Evolutionary conservation across 202 grass and related monocot species (phyloP).

Genomic region (Schoenoplectus triqueter): DNA sequence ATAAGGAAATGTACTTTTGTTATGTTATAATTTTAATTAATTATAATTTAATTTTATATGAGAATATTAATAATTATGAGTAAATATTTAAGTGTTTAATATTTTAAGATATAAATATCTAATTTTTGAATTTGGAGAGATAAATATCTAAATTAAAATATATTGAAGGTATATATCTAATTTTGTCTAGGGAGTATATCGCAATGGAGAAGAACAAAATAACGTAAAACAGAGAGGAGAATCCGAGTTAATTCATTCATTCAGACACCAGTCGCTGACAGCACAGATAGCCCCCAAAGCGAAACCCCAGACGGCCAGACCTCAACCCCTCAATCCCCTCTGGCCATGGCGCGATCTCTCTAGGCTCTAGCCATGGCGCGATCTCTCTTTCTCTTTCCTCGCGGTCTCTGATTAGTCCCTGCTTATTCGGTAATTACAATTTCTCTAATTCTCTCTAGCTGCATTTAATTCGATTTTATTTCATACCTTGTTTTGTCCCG

Average conservation of each 20-base stretch:
- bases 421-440: background rate
- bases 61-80: no score
- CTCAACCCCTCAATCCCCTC: background rate
- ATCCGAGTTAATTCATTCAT: constrained; percentile 3
- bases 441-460: background rate
- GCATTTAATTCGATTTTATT: constrained; percentile 5
- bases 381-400: constrained; percentile 12
- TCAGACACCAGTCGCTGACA: constrained; percentile 16
- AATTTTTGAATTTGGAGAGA: no score
- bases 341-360: background rate
- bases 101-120: no score
- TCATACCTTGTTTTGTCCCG: background rate
- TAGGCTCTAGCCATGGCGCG: constrained; percentile 3
- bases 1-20: no score
- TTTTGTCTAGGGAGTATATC: background rate
- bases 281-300: constrained; percentile 5
- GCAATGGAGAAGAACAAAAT: background rate
- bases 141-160: no score
- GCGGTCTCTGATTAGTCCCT: background rate
- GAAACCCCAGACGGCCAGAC: constrained; percentile 20
- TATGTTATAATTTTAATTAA: no score
- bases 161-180: no score
- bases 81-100: no score
- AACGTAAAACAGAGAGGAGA: background rate
- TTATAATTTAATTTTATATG: no score